phyloP scores from a whole-genome alignment of 345 rosid genomes.

The Eucalyptus curtisii region DNA sequence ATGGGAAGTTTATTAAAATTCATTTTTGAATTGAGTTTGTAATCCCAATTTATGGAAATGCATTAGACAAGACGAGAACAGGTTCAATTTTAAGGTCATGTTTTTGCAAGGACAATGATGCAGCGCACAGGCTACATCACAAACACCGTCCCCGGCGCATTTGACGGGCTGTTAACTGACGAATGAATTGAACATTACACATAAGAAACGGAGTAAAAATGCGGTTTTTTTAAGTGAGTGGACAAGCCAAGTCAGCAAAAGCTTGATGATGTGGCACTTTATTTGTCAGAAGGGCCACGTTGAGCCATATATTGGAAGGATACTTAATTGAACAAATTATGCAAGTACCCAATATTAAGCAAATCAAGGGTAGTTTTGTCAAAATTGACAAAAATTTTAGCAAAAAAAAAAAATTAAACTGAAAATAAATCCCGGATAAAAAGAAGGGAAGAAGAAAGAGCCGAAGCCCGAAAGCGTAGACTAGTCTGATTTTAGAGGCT shows the following conservation, averaged over 20 bases:
- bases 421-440: not conserved
- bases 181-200: fast-evolving
- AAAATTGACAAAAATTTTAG: fast-evolving
- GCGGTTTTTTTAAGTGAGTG: not conserved
- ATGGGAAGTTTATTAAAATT: too few relatives aligned
- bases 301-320: not conserved
- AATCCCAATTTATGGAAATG: not conserved
- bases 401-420: not conserved
- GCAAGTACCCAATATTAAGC: not conserved
- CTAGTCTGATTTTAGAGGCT: not conserved
- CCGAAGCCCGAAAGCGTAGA: not conserved
- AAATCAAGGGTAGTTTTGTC: not conserved
- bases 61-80: not conserved
- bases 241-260: not conserved
- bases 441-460: not conserved
- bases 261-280: not conserved
- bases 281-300: not conserved
- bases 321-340: not conserved
- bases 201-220: too few relatives aligned
- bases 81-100: not conserved
- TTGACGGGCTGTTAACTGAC: fast-evolving
- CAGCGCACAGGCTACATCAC: fast-evolving
- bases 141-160: fast-evolving
- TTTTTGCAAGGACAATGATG: fast-evolving
- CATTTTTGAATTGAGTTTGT: not conserved